phyloP scores from a whole-genome alignment of 1,284 basidiomycete genomes.

The Rhodotorula sp. region DNA sequence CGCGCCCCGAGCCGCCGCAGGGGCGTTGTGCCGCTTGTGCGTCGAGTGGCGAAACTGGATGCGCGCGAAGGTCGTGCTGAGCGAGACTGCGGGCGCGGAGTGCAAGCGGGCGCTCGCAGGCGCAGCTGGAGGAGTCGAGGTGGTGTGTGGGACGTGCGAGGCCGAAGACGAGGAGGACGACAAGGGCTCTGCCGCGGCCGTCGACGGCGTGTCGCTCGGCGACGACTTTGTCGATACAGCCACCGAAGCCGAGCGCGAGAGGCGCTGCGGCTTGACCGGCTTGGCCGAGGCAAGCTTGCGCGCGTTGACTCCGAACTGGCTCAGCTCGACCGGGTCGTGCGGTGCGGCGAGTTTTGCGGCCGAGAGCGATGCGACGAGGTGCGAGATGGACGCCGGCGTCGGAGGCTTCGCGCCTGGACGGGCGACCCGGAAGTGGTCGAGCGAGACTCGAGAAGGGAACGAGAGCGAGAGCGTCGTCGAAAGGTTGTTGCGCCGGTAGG shows the following conservation, averaged over 20 bases:
- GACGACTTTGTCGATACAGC: too few species aligned
- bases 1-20: not conserved
- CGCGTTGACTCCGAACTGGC: slow-evolving; percentile 8
- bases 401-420: too few species aligned
- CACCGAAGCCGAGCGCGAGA: too few species aligned
- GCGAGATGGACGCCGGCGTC: too few species aligned
- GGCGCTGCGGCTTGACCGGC: too few species aligned
- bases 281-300: too few species aligned
- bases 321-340: slow-evolving; percentile 5
- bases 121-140: not conserved
- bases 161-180: too few species aligned
- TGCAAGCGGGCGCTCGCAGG: not conserved
- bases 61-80: slow-evolving; percentile 6
- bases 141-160: too few species aligned
- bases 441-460: not conserved
- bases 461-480: not conserved
- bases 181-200: too few species aligned
- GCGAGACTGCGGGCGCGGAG: not conserved
- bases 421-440: not conserved
- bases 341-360: too few species aligned
- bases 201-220: too few species aligned
- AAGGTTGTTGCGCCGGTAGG: slow-evolving; percentile 20
- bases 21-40: not conserved
- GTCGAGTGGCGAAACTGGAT: slow-evolving; percentile 20
- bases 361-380: too few species aligned